A percentile compares a stretch with the other conserved stretches of the same genome.
phyloP scores from a whole-genome alignment of 1,284 basidiomycete species.

The Cutaneotrichosporon sp. region DNA sequence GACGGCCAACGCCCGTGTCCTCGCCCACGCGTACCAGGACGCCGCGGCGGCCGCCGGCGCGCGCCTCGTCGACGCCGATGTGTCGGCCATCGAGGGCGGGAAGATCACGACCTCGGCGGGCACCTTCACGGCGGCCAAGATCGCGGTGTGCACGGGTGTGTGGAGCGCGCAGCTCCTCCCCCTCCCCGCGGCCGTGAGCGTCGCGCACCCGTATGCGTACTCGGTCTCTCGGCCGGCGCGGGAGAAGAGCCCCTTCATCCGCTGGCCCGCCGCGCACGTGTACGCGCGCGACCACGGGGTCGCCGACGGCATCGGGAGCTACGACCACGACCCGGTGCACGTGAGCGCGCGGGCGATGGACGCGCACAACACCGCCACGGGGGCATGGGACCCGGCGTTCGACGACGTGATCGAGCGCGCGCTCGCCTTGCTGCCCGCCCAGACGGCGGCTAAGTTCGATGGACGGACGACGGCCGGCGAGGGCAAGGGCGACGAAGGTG shows the following conservation, averaged over 20 bases:
- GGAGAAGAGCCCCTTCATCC: slow-evolving; percentile 25
- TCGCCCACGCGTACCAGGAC: slow-evolving; percentile 23
- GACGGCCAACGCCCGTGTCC: slow-evolving; percentile 22
- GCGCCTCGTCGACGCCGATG: slow-evolving; percentile 19
- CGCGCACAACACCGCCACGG: slow-evolving; percentile 20
- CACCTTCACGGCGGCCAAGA: not conserved
- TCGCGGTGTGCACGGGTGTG: slow-evolving; percentile 32
- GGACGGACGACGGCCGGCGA: not conserved
- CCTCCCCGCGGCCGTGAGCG: slow-evolving; percentile 18
- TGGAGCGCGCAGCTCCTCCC: slow-evolving; percentile 33
- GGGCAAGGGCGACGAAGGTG: not conserved
- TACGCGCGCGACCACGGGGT: slow-evolving; percentile 38
- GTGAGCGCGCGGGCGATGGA: slow-evolving; percentile 11
- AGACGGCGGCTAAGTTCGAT: slow-evolving; percentile 18
- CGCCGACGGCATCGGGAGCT: slow-evolving; percentile 31
- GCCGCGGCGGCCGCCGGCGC: slow-evolving; percentile 22
- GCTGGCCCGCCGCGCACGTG: slow-evolving; percentile 30
- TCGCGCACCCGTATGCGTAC: slow-evolving; percentile 36
- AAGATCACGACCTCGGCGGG: not conserved
- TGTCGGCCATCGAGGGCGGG: not conserved
- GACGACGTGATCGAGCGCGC: slow-evolving; percentile 19
- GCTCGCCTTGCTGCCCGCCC: slow-evolving; percentile 17
- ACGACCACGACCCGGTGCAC: slow-evolving; percentile 30
- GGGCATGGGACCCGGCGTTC: slow-evolving; percentile 24
- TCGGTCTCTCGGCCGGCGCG: not conserved